phyloP scores from a whole-genome alignment of 23 red algal genomes.

The Gracilaria vermiculophylla region DNA sequence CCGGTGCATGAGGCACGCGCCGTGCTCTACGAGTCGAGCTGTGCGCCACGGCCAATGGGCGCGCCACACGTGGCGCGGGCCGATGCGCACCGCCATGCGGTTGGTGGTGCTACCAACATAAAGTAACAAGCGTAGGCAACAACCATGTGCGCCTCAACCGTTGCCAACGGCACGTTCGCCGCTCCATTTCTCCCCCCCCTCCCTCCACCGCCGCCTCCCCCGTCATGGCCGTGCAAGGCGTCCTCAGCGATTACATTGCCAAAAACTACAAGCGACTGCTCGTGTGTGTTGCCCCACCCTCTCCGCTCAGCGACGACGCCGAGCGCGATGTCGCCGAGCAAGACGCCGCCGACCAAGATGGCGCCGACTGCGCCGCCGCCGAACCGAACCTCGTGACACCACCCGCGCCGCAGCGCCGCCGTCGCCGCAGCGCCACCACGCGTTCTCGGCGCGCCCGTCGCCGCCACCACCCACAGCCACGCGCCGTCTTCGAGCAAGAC shows the following conservation, averaged over 20 bases:
- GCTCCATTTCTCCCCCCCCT: neutral
- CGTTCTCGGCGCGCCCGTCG: neutral
- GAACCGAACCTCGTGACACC: neutral
- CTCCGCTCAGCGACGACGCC: neutral
- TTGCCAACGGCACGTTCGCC: too few relatives aligned
- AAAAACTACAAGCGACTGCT: constrained; percentile 59
- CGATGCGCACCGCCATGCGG: too few relatives aligned
- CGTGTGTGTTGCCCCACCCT: constrained; percentile 40
- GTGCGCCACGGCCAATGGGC: too few relatives aligned
- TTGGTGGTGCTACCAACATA: too few relatives aligned
- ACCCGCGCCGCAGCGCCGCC: neutral
- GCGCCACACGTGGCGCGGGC: too few relatives aligned
- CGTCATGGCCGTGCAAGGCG: constrained; percentile 42
- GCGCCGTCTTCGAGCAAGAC: neutral
- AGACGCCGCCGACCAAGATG: neutral
- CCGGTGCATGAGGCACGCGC: too few relatives aligned
- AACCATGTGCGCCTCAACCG: too few relatives aligned
- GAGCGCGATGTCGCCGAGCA: neutral
- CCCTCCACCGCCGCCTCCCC: neutral
- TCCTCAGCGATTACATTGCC: constrained; percentile 51
- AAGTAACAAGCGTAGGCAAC: too few relatives aligned
- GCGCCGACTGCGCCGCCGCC: neutral
- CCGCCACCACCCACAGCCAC: neutral
- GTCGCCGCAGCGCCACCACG: neutral
- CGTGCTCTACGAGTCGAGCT: too few relatives aligned